Evolutionary conservation across 768 basidiomycete species (phyloP), one percentile per base, ranked within the genome.

Genomic region (Termitomyces sp.): DNA sequence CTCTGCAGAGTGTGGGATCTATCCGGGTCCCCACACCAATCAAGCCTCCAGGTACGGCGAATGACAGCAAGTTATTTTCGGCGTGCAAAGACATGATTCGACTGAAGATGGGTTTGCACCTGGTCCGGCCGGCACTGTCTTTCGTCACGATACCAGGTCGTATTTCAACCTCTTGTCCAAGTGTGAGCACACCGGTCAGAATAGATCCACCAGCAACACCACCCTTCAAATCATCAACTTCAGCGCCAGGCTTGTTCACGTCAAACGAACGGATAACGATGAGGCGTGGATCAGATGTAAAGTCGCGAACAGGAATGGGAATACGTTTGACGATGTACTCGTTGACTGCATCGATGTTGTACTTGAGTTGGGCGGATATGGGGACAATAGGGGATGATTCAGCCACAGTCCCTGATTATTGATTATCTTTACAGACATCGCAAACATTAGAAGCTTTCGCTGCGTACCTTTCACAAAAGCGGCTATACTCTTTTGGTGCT

Each of bases 221-320:
- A 55, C 96, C 96, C 74, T 98, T 96, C 56, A 98, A 81, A 40
- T 99, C 97, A 62, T 96, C 89, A 3, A 98, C 94, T 66, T 94
- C 94, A 3, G 95, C 86, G 67, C 96, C 97, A 11, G 97, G 97
- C 72, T 97, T 98, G 82, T 99, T 99, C 70, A 99, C 96, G 70
- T 99, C 97, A 74, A 98, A 99, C 18, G 94, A 97, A 61, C 96
- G 93, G 71, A 99, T 99, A 69, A 98, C 95, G 68, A 98, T 98
- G 61, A 99, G 86, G 32, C 88, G 86, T 0, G 97, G 94, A 58
- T 91, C 86, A 27, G 93, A 88, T 32, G 85, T 80, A 72, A 98
- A 99, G 77, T 98, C 91, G 55, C 96, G 91, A 33, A 86, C 74
- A 43, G 96, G 97, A 46, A 98, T 90, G 16, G 97, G 94, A 64